These are phyloP conservation scores for Monosporascus sp. DNA, from an alignment of 2,329 filamentous ascomycete species.

Conservation along the genomic window DNA sequence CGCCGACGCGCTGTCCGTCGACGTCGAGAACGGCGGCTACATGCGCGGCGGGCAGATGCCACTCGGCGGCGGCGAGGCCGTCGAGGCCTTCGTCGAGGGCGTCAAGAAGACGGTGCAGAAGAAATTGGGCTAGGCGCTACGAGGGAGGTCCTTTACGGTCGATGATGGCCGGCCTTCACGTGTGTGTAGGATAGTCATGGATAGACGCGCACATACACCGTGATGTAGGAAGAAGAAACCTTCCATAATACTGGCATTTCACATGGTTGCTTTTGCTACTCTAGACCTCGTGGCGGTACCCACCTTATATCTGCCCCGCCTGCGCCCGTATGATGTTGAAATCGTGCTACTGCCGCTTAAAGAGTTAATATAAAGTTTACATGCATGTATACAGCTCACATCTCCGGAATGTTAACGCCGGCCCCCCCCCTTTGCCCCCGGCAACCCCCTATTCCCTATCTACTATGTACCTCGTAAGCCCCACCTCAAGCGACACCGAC, in stretches of 20 bases:
- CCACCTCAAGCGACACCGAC: background rate
- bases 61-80: slow-evolving; percentile 78
- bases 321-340: background rate
- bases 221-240: no score
- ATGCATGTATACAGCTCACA: no score
- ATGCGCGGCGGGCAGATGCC: slow-evolving; percentile 74
- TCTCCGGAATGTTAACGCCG: no score
- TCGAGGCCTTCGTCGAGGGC: slow-evolving; percentile 87
- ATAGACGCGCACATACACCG: no score
- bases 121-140: slow-evolving; percentile 15
- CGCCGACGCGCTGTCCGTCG: slow-evolving; percentile 75
- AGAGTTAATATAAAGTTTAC: no score
- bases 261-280: no score
- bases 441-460: no score
- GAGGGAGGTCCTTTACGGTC: background rate
- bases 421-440: background rate
- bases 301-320: background rate
- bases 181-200: no score
- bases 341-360: background rate
- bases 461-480: no score
- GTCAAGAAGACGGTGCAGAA: slow-evolving; percentile 74
- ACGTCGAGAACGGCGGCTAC: slow-evolving; percentile 78
- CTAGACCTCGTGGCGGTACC: no score
- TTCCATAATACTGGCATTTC: no score
- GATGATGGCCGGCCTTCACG: background rate